These are phyloP conservation scores for Candida ponderosae DNA, from an alignment of 805 yeast species.

Conservation along the genomic window DNA sequence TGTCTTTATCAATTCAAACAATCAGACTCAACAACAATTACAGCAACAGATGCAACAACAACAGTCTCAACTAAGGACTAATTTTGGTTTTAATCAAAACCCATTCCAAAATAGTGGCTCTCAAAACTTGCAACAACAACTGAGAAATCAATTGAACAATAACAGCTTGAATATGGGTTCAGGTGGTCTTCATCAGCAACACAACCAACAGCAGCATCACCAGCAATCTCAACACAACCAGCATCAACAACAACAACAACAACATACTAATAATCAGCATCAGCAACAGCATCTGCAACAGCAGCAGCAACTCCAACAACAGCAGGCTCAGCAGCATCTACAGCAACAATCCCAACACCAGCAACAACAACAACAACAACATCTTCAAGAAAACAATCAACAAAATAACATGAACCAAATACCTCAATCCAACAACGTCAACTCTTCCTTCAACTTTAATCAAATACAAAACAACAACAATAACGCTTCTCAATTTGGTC, in stretches of 20 bases:
- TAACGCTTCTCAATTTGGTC: not conserved
- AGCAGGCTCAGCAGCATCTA: slow-evolving; percentile 15
- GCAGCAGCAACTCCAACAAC: slow-evolving; percentile 18
- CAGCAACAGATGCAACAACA: slow-evolving; percentile 14
- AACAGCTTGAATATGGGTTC: slow-evolving; percentile 10
- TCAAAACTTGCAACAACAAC: not conserved
- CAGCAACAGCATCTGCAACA: slow-evolving; percentile 12
- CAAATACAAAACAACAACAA: not conserved
- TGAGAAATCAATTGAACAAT: slow-evolving; percentile 3
- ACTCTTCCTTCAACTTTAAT: not conserved
- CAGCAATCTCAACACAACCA: slow-evolving; percentile 1
- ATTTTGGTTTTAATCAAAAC: slow-evolving; percentile 4
- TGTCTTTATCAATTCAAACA: slow-evolving; percentile 54
- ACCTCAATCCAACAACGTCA: not conserved
- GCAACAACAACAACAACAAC: slow-evolving; percentile 15
- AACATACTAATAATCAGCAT: not conserved
- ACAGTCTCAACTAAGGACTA: slow-evolving; percentile 2
- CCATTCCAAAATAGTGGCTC: slow-evolving; percentile 1
- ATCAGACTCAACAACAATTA: slow-evolving; percentile 7
- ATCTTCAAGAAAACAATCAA: slow-evolving; percentile 8
- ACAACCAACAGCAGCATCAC: not conserved
- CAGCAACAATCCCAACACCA: slow-evolving; percentile 14
- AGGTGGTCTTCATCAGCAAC: slow-evolving; percentile 4
- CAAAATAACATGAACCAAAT: slow-evolving; percentile 3
- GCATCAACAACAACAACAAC: slow-evolving; percentile 2